These are phyloP conservation scores for Colletotrichum melonis DNA, from an alignment of 2,329 filamentous ascomycete genomes.

Conservation along the genomic window DNA sequence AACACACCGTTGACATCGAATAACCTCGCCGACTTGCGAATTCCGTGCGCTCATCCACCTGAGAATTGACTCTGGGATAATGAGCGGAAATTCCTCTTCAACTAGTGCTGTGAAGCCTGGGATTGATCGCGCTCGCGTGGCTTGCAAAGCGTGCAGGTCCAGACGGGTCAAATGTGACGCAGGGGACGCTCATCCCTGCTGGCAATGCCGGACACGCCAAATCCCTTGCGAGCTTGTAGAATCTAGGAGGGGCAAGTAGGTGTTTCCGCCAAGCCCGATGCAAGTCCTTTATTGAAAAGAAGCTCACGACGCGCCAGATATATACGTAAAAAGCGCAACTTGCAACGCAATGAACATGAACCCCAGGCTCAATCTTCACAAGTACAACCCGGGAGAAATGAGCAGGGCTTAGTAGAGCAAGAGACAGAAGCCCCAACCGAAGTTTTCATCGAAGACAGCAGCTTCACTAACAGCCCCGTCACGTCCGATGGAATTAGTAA, in stretches of 20 bases:
- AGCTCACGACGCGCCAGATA: constrained; percentile 2
- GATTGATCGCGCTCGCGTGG: constrained; percentile 36
- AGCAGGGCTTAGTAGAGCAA: not conserved
- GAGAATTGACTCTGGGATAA: too few relatives aligned
- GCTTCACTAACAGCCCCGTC: not conserved
- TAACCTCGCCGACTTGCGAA: not conserved
- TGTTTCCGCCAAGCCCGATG: not conserved
- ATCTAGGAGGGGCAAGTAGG: constrained; percentile 22
- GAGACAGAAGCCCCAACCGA: not conserved
- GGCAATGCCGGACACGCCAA: constrained; percentile 21
- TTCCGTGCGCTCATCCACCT: not conserved
- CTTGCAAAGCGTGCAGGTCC: constrained; percentile 23
- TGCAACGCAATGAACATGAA: not conserved
- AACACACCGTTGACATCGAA: not conserved
- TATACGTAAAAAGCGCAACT: not conserved
- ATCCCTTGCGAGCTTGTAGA: constrained; percentile 22
- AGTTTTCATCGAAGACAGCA: not conserved
- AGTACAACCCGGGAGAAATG: not conserved
- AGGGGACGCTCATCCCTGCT: constrained; percentile 17
- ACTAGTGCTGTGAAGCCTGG: not conserved
- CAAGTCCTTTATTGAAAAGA: not conserved
- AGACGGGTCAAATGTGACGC: constrained; percentile 27
- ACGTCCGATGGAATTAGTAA: not conserved
- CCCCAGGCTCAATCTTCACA: not conserved
- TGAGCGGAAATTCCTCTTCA: not conserved